These are phyloP conservation scores for Irpex sp. DNA, from an alignment of 1,284 basidiomycete genomes.

Conservation along the genomic window DNA sequence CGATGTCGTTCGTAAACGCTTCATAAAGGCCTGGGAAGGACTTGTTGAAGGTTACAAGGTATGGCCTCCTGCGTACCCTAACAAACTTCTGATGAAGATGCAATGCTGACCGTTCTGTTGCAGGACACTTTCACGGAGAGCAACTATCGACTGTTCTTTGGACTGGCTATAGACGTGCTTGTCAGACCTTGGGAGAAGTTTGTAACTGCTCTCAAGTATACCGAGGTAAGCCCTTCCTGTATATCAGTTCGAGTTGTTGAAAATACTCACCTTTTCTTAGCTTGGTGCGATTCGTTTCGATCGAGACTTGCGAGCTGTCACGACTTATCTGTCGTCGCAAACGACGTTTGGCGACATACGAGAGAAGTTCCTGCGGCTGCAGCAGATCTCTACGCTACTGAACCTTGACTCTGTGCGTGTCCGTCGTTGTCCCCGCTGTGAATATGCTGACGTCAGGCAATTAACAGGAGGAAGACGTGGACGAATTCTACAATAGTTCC, in stretches of 20 bases:
- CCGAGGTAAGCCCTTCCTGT: constrained; percentile 58
- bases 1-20: constrained; percentile 85
- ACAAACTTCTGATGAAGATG: too few species aligned
- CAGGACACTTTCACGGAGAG: constrained; percentile 83
- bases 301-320: constrained; percentile 84
- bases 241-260: background rate
- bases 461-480: constrained; percentile 81
- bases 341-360: constrained; percentile 84
- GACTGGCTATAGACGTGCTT: constrained; percentile 80
- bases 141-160: constrained; percentile 87
- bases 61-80: constrained; percentile 15
- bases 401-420: constrained; percentile 80
- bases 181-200: constrained; percentile 94
- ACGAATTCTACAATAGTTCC: constrained; percentile 89
- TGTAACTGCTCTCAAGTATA: constrained; percentile 78
- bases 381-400: constrained; percentile 90
- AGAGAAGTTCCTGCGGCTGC: constrained; percentile 88
- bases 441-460: background rate
- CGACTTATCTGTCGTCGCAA: constrained; percentile 81
- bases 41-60: constrained; percentile 86
- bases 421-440: constrained; percentile 5
- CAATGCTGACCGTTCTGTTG: background rate
- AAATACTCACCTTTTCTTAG: constrained; percentile 35
- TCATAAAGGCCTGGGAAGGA: constrained; percentile 82
- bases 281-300: constrained; percentile 98